A percentile compares a stretch with the other conserved stretches of the same genome.
phyloP scores from a whole-genome alignment of 2,329 filamentous ascomycete genomes.

The Paraconiothyrium brasiliense region DNA sequence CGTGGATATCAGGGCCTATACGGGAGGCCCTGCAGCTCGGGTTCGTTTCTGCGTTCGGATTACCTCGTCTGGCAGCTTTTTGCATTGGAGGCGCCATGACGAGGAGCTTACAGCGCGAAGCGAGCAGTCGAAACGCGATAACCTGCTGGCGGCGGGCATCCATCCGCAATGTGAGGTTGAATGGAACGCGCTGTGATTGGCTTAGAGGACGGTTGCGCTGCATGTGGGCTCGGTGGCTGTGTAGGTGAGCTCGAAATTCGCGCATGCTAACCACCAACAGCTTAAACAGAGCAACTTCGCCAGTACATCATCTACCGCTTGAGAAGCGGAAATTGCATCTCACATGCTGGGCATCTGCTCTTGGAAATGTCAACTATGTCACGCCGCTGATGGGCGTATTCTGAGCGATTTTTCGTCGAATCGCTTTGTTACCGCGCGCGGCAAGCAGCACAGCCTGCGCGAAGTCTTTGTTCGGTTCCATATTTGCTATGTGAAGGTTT shows the following conservation, averaged over 20 bases:
- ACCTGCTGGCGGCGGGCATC: conserved; percentile 5
- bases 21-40: neutral
- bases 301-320: conserved; percentile 16
- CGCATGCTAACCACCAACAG: conserved; percentile 26
- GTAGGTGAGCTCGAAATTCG: conserved; percentile 19
- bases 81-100: conserved; percentile 12
- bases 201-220: neutral
- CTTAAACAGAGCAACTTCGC: conserved; percentile 7
- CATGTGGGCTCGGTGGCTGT: conserved; percentile 14
- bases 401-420: conserved; percentile 26
- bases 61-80: conserved; percentile 13
- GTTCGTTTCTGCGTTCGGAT: conserved; percentile 7
- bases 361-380: neutral
- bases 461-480: conserved; percentile 4
- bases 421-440: conserved; percentile 13
- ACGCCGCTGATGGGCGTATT: conserved; percentile 9
- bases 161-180: conserved; percentile 17
- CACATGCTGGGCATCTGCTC: conserved; percentile 20
- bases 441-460: conserved; percentile 15
- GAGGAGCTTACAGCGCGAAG: neutral
- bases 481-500: conserved; percentile 8
- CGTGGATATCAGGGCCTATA: neutral
- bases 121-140: conserved; percentile 13
- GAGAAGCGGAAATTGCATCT: conserved; percentile 23
- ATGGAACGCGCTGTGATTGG: conserved; percentile 16